Base-by-base conservation (phyloP, 2,329 filamentous ascomycete genomes). In the Tolypocladium ovalisporum region DNA sequence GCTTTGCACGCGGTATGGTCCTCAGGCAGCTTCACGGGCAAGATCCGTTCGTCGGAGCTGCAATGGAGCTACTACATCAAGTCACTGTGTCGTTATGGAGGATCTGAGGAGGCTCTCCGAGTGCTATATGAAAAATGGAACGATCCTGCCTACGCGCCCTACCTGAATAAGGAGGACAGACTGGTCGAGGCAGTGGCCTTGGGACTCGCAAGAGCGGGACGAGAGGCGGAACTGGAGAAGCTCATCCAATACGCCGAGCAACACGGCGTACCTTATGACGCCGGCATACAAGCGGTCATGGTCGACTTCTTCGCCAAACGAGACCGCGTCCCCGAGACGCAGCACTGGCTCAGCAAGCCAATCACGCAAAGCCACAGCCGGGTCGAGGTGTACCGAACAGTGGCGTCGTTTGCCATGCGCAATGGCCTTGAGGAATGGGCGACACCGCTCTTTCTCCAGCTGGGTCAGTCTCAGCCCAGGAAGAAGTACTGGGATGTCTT, bases 401-500 rank as follows among this genome's bases (percentile, higher is more conserved):
- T 74, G n/a, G 71, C 71, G 4, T 62, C 61, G 44, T 84, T 86
- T 62, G 85, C 83, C 55, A 76, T 81, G 56, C 78, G 81, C 27
- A 84, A 83, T 56, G 72, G 79, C 29, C 76, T 87, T 56, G 65
- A 80, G 51, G 76, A 82, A 0, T 90, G 87, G 82, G 85, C 84
- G 1, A 78, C 81, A 56, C 68, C 74, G 1, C 73, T 88, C 13
- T 84, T 90, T 59, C 75, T 78, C 57, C 62, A 75, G 24, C 70
- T 84, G 10, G 75, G 79, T 49, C 74, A 79, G 55, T 70, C 67
- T 51, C 73, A 69, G 55, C 78, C 74, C 6, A 67, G 66, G 47
- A 84, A 86, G 61, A 71, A 77, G 36, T 79, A 80, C 27, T 90
- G 88, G 84, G 87, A 94, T 66, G 79, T 86, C 15, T 76, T 90